Conservation (phyloP, 176 grass and related monocot species). For the Cenchrus fungigraminus region DNA sequence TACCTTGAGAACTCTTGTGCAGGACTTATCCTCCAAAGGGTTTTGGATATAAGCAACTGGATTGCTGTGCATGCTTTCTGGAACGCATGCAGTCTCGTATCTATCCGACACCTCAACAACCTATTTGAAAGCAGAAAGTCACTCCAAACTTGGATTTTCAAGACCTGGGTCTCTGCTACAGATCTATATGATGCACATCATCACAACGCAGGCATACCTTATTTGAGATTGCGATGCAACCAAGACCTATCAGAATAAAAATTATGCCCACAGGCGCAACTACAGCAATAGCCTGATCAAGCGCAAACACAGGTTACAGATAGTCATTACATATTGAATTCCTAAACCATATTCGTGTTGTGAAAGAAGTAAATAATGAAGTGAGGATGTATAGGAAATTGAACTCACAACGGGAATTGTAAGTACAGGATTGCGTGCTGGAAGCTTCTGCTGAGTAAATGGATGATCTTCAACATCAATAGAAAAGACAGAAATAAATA, state of each 20-base stretch:
- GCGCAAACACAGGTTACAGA: constrained; percentile 10
- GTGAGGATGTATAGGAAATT: not conserved
- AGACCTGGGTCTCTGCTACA: not conserved
- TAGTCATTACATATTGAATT: not conserved
- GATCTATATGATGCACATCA: not conserved
- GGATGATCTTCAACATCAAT: constrained; percentile 33
- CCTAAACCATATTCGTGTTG: not conserved
- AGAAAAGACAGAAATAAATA: constrained; percentile 25
- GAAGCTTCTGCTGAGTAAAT: constrained; percentile 53
- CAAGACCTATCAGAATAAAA: constrained; percentile 49
- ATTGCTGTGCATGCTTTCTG: constrained; percentile 43
- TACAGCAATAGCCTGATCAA: constrained; percentile 45
- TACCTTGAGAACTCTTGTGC: constrained; percentile 56
- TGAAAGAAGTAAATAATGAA: not conserved
- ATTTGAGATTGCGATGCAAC: constrained; percentile 38
- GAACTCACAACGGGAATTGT: constrained; percentile 26
- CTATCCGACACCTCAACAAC: constrained; percentile 61
- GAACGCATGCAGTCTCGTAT: constrained; percentile 62
- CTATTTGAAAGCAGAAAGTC: constrained; percentile 29
- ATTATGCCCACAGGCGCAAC: constrained; percentile 30
- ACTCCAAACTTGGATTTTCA: not conserved
- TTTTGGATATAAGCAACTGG: constrained; percentile 71
- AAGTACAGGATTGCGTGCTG: constrained; percentile 34
- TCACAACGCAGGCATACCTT: constrained; percentile 30
- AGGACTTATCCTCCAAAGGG: constrained; percentile 47